Conservation (phyloP, 768 basidiomycete genomes). For the Termitomyces sp. region DNA sequence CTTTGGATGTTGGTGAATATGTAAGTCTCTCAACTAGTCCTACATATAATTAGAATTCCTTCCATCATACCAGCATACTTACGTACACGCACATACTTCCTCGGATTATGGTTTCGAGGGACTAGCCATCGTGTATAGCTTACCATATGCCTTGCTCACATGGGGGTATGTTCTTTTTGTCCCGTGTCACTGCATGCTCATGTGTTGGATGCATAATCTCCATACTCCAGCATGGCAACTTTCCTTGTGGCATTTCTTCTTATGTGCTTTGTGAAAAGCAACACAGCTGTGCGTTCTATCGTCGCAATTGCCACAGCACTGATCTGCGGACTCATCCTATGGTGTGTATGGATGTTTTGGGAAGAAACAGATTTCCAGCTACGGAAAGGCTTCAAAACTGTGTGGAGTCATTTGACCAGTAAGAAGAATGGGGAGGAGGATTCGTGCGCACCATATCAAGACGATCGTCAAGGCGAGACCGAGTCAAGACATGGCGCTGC, state of each 20-base stretch:
- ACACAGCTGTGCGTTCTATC: background rate
- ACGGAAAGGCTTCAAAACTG: no score
- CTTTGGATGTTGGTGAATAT: conserved; percentile 12
- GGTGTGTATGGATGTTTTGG: conserved; percentile 2
- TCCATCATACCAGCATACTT: background rate
- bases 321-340: background rate
- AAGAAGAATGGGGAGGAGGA: background rate
- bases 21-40: background rate
- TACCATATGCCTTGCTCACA: conserved; percentile 7
- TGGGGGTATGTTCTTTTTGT: conserved; percentile 2
- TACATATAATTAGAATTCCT: background rate
- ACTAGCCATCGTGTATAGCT: conserved; percentile 4
- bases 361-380: background rate
- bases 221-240: background rate
- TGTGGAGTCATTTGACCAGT: background rate
- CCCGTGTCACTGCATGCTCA: background rate
- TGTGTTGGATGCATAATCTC: background rate
- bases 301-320: background rate
- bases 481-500: background rate
- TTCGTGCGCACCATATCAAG: background rate
- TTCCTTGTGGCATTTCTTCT: conserved; percentile 2
- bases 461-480: background rate
- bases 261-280: background rate
- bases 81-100: background rate
- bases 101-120: background rate